A percentile compares a stretch with the other conserved stretches of the same genome.
Conservation (phyloP, 2,329 filamentous ascomycete genomes). For the Tolypocladium ophioglossoides region DNA sequence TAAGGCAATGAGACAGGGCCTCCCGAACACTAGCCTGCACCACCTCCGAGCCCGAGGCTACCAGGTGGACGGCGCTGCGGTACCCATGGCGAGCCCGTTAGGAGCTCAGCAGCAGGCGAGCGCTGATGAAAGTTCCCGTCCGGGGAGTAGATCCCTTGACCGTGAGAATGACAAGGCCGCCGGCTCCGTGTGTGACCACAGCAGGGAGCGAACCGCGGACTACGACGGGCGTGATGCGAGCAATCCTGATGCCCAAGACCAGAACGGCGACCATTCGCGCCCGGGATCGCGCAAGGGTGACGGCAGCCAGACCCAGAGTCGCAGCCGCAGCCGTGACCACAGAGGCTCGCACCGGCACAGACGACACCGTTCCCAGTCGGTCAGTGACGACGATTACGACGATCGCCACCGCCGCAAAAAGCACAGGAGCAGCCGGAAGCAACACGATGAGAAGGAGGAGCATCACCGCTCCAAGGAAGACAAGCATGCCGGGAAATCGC, state of each 20-base stretch:
- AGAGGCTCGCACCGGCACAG: slow-evolving; percentile 39
- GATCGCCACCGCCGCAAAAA: slow-evolving; percentile 38
- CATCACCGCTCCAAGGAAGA: slow-evolving; percentile 25
- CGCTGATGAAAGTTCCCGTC: slow-evolving; percentile 16
- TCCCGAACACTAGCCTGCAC: slow-evolving; percentile 70
- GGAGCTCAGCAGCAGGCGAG: slow-evolving; percentile 4
- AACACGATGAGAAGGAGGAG: slow-evolving; percentile 36
- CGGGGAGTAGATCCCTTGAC: slow-evolving; percentile 38
- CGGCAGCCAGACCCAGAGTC: slow-evolving; percentile 13
- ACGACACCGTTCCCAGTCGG: slow-evolving; percentile 43
- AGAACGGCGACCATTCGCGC: slow-evolving; percentile 13
- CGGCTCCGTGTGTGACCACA: slow-evolving; percentile 20
- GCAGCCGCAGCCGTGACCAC: slow-evolving; percentile 29
- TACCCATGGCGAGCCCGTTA: neutral
- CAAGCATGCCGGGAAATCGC: slow-evolving; percentile 42
- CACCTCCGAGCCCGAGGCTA: slow-evolving; percentile 47
- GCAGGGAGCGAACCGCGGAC: slow-evolving; percentile 20
- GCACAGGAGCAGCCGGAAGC: slow-evolving; percentile 32
- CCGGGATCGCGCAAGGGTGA: slow-evolving; percentile 25
- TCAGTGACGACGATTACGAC: slow-evolving; percentile 36
- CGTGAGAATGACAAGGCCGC: slow-evolving; percentile 24
- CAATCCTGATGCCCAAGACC: slow-evolving; percentile 2
- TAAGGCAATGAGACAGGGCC: slow-evolving; percentile 84
- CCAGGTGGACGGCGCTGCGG: slow-evolving; percentile 28
- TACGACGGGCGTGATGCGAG: slow-evolving; percentile 13